A percentile compares a stretch with the other conserved stretches of the same genome.
phyloP scores from a whole-genome alignment of 345 rosid species.

The Arabis alpina region DNA sequence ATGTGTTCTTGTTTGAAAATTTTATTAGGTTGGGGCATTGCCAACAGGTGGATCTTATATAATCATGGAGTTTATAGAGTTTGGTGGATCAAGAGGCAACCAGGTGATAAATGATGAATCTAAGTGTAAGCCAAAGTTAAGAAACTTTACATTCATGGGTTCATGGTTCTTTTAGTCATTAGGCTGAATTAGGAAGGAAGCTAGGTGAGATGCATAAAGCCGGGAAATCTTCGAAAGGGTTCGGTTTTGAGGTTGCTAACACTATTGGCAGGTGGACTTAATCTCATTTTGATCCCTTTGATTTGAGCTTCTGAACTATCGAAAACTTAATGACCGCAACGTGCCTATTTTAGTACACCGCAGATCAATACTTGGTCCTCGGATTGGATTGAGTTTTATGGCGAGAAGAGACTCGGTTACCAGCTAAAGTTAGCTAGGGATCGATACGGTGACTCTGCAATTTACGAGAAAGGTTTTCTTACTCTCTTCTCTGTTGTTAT shows the following conservation, averaged over 20 bases:
- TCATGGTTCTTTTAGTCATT: conserved; percentile 39
- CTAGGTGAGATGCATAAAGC: conserved; percentile 97
- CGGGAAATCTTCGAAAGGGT: conserved; percentile 78
- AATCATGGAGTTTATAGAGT: conserved; percentile 86
- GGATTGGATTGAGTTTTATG: conserved; percentile 88
- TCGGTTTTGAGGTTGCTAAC: conserved; percentile 87
- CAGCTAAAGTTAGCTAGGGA: conserved; percentile 78
- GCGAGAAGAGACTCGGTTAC: conserved; percentile 81
- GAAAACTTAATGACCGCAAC: not conserved
- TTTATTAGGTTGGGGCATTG: conserved; percentile 68
- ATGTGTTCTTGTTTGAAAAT: conserved; percentile 2
- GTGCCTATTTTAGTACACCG: conserved; percentile 53
- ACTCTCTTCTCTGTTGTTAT: conserved; percentile 6
- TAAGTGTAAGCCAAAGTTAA: conserved; percentile 11
- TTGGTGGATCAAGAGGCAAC: conserved; percentile 74
- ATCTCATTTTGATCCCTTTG: not conserved
- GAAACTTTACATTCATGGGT: conserved; percentile 26
- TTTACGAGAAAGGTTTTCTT: conserved; percentile 71
- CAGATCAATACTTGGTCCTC: conserved; percentile 92
- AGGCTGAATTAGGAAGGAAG: conserved; percentile 82
- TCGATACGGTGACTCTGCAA: conserved; percentile 71
- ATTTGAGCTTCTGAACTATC: conserved; percentile 6
- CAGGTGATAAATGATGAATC: conserved; percentile 60
- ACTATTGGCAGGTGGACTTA: conserved; percentile 82
- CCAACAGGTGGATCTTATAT: conserved; percentile 86